Evolutionary conservation across 2,329 filamentous ascomycete genomes (phyloP), one percentile per base, ranked within the genome.

Genomic region (Purpureocillium lavendulum): DNA sequence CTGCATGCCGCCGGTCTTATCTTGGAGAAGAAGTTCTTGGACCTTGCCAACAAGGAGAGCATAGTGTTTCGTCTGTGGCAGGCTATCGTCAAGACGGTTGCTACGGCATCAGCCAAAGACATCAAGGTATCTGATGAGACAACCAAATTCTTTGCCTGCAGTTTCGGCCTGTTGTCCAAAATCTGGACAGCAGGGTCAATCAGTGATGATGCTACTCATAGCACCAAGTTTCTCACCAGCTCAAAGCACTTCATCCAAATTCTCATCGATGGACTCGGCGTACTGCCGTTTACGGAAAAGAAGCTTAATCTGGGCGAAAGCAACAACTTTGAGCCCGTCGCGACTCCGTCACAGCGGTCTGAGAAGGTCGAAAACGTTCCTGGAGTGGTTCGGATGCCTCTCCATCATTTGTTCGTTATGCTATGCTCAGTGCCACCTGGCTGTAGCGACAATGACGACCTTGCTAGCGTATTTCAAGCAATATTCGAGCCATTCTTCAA

Each of bases 91-190:
- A 64, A 67, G 4, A 75, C 81, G 1, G 66, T 88, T 18, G 73
- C 79, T 3, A 73, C 75, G 36, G 84, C 84, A 30, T 82, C 82
- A 17, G 74, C 72, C 32, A 94, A 95, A 60, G 92, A 98, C 60
- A 83, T 98, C 50, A 94, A 90, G 51, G 81, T 89, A 7, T 88
- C 87, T 0, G 75, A 75, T 11, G 90, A 97, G 45, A 86, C 88
- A 2, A 84, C 86, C 53, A 75, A 80, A 44, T 90, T 89, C 42
- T 73, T 95, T 45, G 82, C 84, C 16, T 71, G 77, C 32, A 70
- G 88, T 16, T 71, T 90, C 36, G 78, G 78, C 32, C 61, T 88
- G 16, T 64, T 95, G 7, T 74, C 78, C 36, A 76, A 73, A 18
- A 59, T 89, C 3, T 94, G 88, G 87, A 46, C 52, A 0, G 37